A percentile compares a stretch with the other conserved stretches of the same genome.
Conservation (phyloP, 768 basidiomycete genomes). For the Psilocybe cyanescens region DNA sequence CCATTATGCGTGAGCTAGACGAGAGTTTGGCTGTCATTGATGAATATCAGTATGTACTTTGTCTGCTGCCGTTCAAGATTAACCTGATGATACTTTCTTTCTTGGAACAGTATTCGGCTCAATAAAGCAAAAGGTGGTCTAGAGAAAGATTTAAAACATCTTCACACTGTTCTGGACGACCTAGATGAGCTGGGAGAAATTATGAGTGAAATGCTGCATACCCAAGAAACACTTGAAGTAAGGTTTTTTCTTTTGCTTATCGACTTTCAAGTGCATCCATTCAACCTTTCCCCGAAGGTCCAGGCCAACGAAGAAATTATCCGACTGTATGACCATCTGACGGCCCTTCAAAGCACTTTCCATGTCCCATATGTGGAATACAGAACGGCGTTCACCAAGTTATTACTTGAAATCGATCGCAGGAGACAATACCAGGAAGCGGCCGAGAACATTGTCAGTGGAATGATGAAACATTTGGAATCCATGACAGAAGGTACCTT, state of each 20-base stretch:
- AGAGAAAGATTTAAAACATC: conserved; percentile 52
- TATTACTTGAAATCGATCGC: conserved; percentile 74
- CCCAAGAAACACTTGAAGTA: conserved; percentile 74
- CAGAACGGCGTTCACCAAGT: conserved; percentile 72
- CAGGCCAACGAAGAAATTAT: conserved; percentile 58
- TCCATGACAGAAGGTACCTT: conserved; percentile 67
- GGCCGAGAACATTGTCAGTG: conserved; percentile 64
- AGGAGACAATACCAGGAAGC: conserved; percentile 69
- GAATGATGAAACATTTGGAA: conserved; percentile 67
- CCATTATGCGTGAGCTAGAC: conserved; percentile 76
- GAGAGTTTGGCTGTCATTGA: conserved; percentile 57
- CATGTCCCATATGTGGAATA: conserved; percentile 71
- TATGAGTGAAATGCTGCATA: conserved; percentile 76
- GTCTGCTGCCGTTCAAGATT: conserved; percentile 1
- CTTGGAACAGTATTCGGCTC: conserved; percentile 52
- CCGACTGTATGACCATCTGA: conserved; percentile 61
- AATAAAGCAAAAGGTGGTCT: conserved; percentile 42
- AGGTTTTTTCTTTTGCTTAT: background rate
- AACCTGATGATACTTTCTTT: background rate
- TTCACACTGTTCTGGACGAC: conserved; percentile 57
- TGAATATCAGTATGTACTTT: conserved; percentile 53
- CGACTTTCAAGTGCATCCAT: background rate
- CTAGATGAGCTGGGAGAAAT: conserved; percentile 80
- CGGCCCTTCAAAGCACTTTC: conserved; percentile 59
- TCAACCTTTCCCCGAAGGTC: conserved; percentile 33